phyloP scores from a whole-genome alignment of 352 stramenopile species.

The Phytopythium chamaehyphon region DNA sequence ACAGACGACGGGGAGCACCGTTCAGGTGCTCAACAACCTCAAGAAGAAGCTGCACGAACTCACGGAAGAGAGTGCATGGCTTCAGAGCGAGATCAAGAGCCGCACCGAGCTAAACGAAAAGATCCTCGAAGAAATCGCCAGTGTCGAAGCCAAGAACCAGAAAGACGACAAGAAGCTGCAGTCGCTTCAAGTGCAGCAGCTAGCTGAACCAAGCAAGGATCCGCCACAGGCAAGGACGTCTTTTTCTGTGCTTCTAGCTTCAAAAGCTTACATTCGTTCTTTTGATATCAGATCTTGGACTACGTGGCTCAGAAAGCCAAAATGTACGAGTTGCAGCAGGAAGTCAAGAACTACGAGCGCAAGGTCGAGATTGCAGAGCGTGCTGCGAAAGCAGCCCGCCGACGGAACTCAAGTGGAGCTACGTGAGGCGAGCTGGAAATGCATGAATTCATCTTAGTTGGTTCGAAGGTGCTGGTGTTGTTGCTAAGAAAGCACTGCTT shows the following conservation, averaged over 20 bases:
- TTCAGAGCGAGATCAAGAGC: constrained; percentile 76
- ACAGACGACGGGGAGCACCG: constrained; percentile 85
- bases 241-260: neutral
- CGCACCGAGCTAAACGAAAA: constrained; percentile 87
- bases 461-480: too few relatives aligned
- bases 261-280: neutral
- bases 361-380: constrained; percentile 93
- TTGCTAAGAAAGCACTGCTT: too few relatives aligned
- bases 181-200: constrained; percentile 60
- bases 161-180: constrained; percentile 57
- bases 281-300: constrained; percentile 61
- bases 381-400: constrained; percentile 51
- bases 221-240: constrained; percentile 60
- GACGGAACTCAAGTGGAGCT: neutral
- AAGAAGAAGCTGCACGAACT: constrained; percentile 89
- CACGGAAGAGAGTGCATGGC: constrained; percentile 75
- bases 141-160: constrained; percentile 69
- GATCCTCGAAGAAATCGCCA: constrained; percentile 69
- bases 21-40: constrained; percentile 89
- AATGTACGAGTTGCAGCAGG: constrained; percentile 83
- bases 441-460: too few relatives aligned
- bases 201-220: constrained; percentile 67
- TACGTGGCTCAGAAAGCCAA: constrained; percentile 89
- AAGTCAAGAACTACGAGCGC: constrained; percentile 90
- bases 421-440: too few relatives aligned